A percentile compares a stretch with the other conserved stretches of the same genome.
phyloP scores from a whole-genome alignment of 2,329 filamentous ascomycete genomes.

The Penicillium vulpinum region DNA sequence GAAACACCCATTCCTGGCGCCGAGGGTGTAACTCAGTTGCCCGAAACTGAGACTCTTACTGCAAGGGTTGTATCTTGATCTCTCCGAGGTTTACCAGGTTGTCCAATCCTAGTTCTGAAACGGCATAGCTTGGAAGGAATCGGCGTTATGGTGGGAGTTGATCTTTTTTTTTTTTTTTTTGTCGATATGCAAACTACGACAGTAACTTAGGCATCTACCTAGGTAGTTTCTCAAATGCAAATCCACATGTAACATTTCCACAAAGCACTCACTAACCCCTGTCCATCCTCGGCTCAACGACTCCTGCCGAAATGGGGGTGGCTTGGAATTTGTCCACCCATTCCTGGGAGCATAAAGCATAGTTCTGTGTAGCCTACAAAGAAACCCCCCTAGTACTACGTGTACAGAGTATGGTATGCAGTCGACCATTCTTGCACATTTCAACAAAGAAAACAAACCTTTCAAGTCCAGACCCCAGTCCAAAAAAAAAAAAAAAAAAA shows the following conservation, averaged over 20 bases:
- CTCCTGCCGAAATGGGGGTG: background rate
- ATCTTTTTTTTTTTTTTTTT: background rate
- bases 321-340: background rate
- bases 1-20: constrained; percentile 79
- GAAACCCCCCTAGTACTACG: too few species aligned
- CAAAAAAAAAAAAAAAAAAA: too few species aligned
- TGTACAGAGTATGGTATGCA: too few species aligned
- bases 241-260: background rate
- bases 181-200: background rate
- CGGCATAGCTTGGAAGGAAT: background rate
- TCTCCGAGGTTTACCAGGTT: background rate
- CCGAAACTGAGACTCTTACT: background rate
- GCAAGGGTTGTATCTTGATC: background rate
- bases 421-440: too few species aligned
- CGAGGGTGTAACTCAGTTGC: constrained; percentile 29
- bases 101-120: background rate
- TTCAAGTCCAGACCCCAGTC: background rate
- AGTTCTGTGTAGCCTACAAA: background rate
- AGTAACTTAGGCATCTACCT: background rate
- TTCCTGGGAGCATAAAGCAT: background rate
- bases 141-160: background rate
- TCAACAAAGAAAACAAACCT: too few species aligned
- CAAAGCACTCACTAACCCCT: background rate
- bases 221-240: background rate
- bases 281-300: background rate